Base-by-base conservation (phyloP, 164 flowering plant genomes). In the Kingdonia uniflora region DNA sequence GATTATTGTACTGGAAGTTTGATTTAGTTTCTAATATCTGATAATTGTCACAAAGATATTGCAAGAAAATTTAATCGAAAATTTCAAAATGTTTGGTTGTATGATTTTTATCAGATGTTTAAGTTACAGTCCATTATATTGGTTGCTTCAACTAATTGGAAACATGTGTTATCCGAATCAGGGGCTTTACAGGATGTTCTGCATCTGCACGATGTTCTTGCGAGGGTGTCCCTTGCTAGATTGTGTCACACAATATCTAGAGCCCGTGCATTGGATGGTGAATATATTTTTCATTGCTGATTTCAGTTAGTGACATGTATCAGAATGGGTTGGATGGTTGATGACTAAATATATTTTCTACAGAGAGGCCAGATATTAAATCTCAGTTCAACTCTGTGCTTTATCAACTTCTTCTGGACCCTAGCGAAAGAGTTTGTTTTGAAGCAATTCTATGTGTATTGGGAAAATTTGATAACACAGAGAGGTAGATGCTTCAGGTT, bases 391-490 rank as follows among this genome's bases (percentile, higher is more conserved):
- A 71, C 63, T 76, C 95, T 37, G 72, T 92, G 55, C 99, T 92
- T 42, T 88, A 82, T 76, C 99, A 92, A 68, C 89, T 92, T 54
- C 97, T 92, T 49, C 74, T 92, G 45, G 99, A 92, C 72, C 97
- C 97, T 50, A 92, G 99, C 73, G 99, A 92, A 70, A 73, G 99
- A 72, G 99, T 92, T 49, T 92, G 99, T 65, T 92, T 88, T 73
- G 99, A 92, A 76, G 99, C 99, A 57, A 84, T 88, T 57, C 62
- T 80, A 38, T 92, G 99, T 64, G 80, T 88, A 15, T 62, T 92
- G 74, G 99, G 99, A 42, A 92, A 87, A 73, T 62, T 65, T 55
- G 99, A 92, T 68, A 77, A 66, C 62, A 58, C 84, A 11, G 99
- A 92, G 61, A 84, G 95, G 99, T 84, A 64, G 49, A 37, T 14